A percentile compares a stretch with the other conserved stretches of the same genome.
Conservation (phyloP, 768 basidiomycete genomes). For the Dendrothele bispora region DNA sequence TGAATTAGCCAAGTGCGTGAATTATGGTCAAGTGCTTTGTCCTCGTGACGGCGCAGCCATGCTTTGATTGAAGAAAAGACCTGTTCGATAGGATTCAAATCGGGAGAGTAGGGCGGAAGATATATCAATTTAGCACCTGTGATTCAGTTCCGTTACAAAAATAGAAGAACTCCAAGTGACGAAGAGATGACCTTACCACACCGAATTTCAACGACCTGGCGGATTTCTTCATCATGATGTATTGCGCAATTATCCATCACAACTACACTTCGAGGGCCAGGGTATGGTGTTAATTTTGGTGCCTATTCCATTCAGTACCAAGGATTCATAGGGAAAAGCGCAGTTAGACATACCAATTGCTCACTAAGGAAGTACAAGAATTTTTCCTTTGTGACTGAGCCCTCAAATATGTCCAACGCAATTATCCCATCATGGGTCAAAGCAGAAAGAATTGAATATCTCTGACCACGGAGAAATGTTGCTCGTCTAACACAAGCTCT, state of each 20-base stretch:
- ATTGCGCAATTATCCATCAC: conserved; percentile 33
- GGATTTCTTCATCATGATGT: conserved; percentile 29
- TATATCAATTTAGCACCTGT: conserved; percentile 14
- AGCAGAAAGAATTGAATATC: conserved; percentile 28
- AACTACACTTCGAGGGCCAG: conserved; percentile 28
- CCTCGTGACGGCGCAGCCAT: conserved; percentile 4
- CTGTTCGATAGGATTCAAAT: conserved; percentile 33
- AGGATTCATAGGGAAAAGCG: neutral
- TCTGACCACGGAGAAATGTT: conserved; percentile 23
- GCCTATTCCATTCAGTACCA: conserved; percentile 11
- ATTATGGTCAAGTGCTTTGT: neutral
- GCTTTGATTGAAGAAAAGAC: conserved; percentile 26
- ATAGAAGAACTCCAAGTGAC: neutral
- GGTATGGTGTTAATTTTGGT: conserved; percentile 32
- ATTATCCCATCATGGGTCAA: conserved; percentile 28
- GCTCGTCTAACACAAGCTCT: conserved; percentile 18
- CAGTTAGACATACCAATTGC: conserved; percentile 23
- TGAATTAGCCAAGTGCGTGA: conserved; percentile 10
- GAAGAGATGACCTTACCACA: too few relatives aligned
- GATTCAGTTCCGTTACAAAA: too few relatives aligned
- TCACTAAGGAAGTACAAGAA: conserved; percentile 31
- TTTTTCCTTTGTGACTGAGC: conserved; percentile 29
- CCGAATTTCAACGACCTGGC: conserved; percentile 18
- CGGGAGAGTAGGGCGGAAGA: conserved; percentile 29
- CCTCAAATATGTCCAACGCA: conserved; percentile 32